A percentile compares a stretch with the other conserved stretches of the same genome.
phyloP scores from a whole-genome alignment of 331 rosid genomes.

The Rhamnella rubrinervis region DNA sequence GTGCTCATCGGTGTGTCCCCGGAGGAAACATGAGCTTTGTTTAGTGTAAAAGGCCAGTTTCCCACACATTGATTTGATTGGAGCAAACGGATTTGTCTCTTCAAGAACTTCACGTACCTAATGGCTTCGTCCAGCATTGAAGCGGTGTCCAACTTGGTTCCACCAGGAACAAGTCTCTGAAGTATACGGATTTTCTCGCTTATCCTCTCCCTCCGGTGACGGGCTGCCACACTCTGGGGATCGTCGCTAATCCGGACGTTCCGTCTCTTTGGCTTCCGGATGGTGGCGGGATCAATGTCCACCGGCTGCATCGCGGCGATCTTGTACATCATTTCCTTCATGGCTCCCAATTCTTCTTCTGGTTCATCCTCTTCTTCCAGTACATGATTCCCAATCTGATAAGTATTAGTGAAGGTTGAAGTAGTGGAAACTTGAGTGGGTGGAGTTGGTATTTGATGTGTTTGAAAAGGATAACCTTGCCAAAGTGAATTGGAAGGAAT shows the following conservation, averaged over 20 bases:
- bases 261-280: slow-evolving; percentile 65
- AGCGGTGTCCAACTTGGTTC: slow-evolving; percentile 89
- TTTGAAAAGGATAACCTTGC: background rate
- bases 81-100: slow-evolving; percentile 72
- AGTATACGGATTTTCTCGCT: slow-evolving; percentile 86
- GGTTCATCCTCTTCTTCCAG: slow-evolving; percentile 29
- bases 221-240: slow-evolving; percentile 89
- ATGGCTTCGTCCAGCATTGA: slow-evolving; percentile 94
- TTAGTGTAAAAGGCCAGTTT: slow-evolving; percentile 41
- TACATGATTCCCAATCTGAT: slow-evolving; percentile 1
- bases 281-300: slow-evolving; percentile 80
- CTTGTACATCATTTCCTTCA: slow-evolving; percentile 99
- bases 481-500: background rate
- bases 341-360: slow-evolving; percentile 72
- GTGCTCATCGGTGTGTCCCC: background rate
- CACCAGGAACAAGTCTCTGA: slow-evolving; percentile 91
- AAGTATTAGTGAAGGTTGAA: background rate
- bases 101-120: slow-evolving; percentile 85
- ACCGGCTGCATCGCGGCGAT: slow-evolving; percentile 91
- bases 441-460: slow-evolving; percentile 6
- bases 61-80: slow-evolving; percentile 43
- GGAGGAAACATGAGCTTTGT: slow-evolving; percentile 18
- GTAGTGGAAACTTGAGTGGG: background rate
- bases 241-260: slow-evolving; percentile 90
- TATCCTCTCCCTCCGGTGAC: slow-evolving; percentile 82